Evolutionary conservation across 78 protist genomes (phyloP).

Genomic region (slime mould (Dictyostelium discoideum)): dicty_2.7 NC_007090.3:2981001-2981500

Average conservation of each 20-base stretch:
- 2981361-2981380: conserved; percentile 62
- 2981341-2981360: conserved; percentile 3
- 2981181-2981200: not conserved
- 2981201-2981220: not conserved
- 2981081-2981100: too few relatives aligned
- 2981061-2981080: too few relatives aligned
- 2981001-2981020: too few relatives aligned
- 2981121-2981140: too few relatives aligned
- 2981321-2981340: conserved; percentile 69
- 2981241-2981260: conserved; percentile 61
- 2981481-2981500: too few relatives aligned
- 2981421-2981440: conserved; percentile 37
- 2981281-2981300: conserved; percentile 18
- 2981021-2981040: too few relatives aligned
- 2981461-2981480: not conserved
- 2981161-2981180: not conserved
- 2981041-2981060: too few relatives aligned
- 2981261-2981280: not conserved
- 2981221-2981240: not conserved
- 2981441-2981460: not conserved
- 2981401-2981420: conserved; percentile 18
- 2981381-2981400: not conserved
- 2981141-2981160: too few relatives aligned
- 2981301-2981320: conserved; percentile 32
- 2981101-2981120: too few relatives aligned